These are phyloP conservation scores for Lotus japonicus DNA, from an alignment of 306 rosid genomes.

Conservation along the genomic window DNA sequence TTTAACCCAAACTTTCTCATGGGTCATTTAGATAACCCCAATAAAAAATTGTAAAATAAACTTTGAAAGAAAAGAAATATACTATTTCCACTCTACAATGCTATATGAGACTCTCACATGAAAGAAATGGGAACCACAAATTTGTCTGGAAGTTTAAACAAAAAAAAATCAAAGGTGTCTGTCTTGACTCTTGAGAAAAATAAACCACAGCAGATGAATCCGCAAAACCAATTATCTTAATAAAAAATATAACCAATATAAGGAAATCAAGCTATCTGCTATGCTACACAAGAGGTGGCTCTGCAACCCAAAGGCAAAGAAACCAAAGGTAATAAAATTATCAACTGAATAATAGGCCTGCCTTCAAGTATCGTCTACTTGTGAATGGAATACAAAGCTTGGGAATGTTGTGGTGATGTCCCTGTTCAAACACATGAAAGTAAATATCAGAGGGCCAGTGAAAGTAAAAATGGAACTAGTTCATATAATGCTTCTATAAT, in stretches of 20 bases:
- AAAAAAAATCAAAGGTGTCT: neutral
- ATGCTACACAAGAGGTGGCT: neutral
- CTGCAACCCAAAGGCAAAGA: constrained; percentile 15
- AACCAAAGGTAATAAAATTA: no score
- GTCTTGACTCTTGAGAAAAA: constrained; percentile 11
- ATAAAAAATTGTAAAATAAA: no score
- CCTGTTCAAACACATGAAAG: constrained; percentile 40
- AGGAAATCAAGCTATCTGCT: constrained; percentile 7
- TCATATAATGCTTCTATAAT: neutral
- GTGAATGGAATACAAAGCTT: constrained; percentile 91
- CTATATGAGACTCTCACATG: no score
- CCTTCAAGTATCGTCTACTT: constrained; percentile 76
- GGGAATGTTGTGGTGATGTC: constrained; percentile 97
- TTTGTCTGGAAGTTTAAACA: neutral
- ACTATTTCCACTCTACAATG: neutral
- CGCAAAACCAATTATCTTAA: constrained; percentile 29
- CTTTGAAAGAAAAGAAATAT: neutral
- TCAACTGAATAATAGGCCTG: neutral
- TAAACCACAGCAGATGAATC: constrained; percentile 11
- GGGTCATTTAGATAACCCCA: no score
- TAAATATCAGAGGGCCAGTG: neutral
- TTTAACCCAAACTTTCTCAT: no score
- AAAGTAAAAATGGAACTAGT: neutral
- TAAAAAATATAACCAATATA: constrained; percentile 17
- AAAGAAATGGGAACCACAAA: neutral